These are phyloP conservation scores for Litsea cubeba DNA, from an alignment of 164 flowering plant species.

Conservation along the genomic window DNA sequence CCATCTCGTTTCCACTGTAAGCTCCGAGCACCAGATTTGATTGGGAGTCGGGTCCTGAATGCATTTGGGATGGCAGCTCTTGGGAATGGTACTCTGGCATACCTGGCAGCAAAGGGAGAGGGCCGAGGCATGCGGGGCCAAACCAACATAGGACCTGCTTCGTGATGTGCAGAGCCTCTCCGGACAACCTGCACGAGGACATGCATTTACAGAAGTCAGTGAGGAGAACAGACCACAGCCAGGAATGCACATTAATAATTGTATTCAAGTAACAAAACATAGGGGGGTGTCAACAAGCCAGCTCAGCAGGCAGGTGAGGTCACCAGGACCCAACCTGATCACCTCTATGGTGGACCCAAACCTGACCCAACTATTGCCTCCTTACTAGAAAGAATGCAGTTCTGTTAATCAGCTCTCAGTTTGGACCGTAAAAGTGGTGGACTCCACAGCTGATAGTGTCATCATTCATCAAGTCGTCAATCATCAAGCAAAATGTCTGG, in stretches of 20 bases:
- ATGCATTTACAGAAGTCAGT: too few species aligned
- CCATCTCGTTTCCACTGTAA: conserved; percentile 88
- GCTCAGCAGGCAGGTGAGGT: background rate
- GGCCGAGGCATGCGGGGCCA: conserved; percentile 63
- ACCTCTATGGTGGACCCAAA: background rate
- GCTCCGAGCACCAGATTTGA: conserved; percentile 66
- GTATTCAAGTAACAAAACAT: background rate
- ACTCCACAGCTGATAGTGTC: too few species aligned
- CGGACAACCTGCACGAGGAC: conserved; percentile 48
- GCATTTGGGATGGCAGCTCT: conserved; percentile 43
- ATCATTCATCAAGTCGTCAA: too few species aligned
- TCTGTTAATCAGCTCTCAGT: too few species aligned
- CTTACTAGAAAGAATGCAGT: too few species aligned
- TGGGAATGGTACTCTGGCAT: conserved; percentile 44
- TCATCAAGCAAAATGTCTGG: too few species aligned
- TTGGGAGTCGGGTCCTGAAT: conserved; percentile 41
- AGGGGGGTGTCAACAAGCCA: background rate
- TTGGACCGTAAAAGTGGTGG: too few species aligned
- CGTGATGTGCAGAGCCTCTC: conserved; percentile 48
- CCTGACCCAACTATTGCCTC: background rate
- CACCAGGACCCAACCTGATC: background rate
- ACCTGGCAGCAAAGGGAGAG: conserved; percentile 49
- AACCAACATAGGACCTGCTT: conserved; percentile 32
- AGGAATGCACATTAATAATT: too few species aligned
- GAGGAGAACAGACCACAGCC: too few species aligned